Evolutionary conservation across 139 green algal genomes (phyloP).

Genomic region (Chlorella sp.): DNA sequence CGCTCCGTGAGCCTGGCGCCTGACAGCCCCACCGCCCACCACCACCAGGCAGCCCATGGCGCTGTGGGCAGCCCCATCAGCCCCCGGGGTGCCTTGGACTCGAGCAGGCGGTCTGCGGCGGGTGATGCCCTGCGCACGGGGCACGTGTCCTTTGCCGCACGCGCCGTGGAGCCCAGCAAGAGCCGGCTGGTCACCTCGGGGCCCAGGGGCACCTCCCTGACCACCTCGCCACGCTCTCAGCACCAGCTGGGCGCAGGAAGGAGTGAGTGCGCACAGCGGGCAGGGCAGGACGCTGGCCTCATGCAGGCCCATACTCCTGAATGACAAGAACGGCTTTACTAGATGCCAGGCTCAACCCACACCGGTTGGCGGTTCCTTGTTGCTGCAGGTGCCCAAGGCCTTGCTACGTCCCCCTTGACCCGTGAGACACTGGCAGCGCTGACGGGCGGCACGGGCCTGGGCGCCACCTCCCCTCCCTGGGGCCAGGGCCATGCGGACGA

Average conservation of each 20-base stretch:
- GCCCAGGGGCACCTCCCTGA: no score
- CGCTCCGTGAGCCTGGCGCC: no score
- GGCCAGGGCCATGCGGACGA: not conserved
- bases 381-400: not conserved
- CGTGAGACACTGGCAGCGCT: not conserved
- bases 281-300: no score
- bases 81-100: not conserved
- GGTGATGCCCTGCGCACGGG: no score
- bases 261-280: no score
- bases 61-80: not conserved
- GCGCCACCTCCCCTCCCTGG: not conserved
- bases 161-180: not conserved
- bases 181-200: not conserved
- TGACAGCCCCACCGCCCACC: no score
- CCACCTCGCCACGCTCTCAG: no score
- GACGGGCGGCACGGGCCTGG: not conserved
- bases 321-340: not conserved
- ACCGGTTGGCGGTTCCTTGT: not conserved
- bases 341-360: not conserved
- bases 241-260: no score
- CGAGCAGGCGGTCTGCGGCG: no score
- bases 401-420: not conserved
- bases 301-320: not conserved
- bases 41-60: no score
- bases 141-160: no score